Conservation (phyloP, 1,139 yeast species). For the Nakaseomyces uthaithaninus region DNA sequence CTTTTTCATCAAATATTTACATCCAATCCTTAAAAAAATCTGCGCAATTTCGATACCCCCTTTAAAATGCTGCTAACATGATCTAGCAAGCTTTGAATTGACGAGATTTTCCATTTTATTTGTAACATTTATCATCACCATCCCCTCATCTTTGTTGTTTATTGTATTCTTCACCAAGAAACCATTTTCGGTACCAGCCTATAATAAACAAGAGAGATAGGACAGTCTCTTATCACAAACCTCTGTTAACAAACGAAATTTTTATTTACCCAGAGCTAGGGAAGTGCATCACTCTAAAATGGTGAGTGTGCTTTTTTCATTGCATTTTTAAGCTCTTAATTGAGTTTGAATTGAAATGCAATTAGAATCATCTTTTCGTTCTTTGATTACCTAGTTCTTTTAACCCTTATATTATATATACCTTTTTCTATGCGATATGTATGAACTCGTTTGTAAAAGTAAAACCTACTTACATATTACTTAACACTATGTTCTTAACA, state of each 20-base stretch:
- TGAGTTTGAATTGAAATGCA: not conserved
- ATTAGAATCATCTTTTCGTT: not conserved
- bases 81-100: not conserved
- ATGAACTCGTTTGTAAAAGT: conserved; percentile 4
- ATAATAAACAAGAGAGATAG: no score
- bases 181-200: no score
- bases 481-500: not conserved
- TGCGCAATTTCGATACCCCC: conserved; percentile 3
- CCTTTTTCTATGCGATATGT: conserved; percentile 4
- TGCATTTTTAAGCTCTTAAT: not conserved
- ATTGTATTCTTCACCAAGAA: not conserved
- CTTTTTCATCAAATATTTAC: not conserved
- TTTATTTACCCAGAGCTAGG: no score
- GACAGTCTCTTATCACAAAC: no score
- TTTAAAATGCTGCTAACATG: not conserved
- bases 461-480: not conserved
- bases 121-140: conserved; percentile 1
- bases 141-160: conserved; percentile 1
- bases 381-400: not conserved
- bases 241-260: no score
- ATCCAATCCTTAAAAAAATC: not conserved
- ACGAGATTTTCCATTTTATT: conserved; percentile 6
- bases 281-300: no score
- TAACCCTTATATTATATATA: not conserved
- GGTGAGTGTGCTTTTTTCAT: no score